Conservation (phyloP, 2,329 filamentous ascomycete species). For the Pseudogymnoascus pannorum region DNA sequence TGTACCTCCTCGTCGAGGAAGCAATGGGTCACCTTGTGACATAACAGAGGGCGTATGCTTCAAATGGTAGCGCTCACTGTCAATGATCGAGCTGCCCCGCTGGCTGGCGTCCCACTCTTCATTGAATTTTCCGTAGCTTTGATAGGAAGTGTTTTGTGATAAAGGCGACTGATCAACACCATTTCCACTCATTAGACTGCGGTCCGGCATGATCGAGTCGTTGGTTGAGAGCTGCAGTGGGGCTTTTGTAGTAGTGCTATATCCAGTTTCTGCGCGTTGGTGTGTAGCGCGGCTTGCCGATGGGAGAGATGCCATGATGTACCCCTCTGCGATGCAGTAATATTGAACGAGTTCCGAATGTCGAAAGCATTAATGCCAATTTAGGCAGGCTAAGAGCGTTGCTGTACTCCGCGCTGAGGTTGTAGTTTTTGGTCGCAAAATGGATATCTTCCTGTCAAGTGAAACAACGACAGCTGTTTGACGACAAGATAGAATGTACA, state of each 20-base stretch:
- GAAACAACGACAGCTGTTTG: background rate
- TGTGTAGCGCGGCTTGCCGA: background rate
- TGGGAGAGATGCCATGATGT: background rate
- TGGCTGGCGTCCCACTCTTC: constrained; percentile 66
- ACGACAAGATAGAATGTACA: background rate
- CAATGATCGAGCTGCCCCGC: constrained; percentile 57
- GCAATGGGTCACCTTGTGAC: constrained; percentile 26
- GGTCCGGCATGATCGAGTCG: background rate
- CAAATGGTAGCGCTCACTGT: constrained; percentile 33
- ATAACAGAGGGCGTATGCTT: constrained; percentile 37
- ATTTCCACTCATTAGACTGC: constrained; percentile 12
- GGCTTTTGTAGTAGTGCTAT: background rate
- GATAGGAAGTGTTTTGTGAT: constrained; percentile 20
- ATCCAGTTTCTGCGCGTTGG: background rate
- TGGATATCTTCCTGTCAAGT: constrained; percentile 1
- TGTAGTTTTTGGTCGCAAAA: background rate
- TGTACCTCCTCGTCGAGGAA: constrained; percentile 55
- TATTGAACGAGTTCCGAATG: background rate
- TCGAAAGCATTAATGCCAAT: constrained; percentile 7
- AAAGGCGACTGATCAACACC: constrained; percentile 19
- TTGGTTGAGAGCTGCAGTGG: background rate
- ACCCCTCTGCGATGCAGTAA: constrained; percentile 3
- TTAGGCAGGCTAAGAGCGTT: background rate
- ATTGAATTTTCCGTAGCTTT: constrained; percentile 46
- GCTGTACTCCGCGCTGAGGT: background rate